Evolutionary conservation across 495 filamentous ascomycete genomes (phyloP).

Genomic region (Hypoxylon fuscum): DNA sequence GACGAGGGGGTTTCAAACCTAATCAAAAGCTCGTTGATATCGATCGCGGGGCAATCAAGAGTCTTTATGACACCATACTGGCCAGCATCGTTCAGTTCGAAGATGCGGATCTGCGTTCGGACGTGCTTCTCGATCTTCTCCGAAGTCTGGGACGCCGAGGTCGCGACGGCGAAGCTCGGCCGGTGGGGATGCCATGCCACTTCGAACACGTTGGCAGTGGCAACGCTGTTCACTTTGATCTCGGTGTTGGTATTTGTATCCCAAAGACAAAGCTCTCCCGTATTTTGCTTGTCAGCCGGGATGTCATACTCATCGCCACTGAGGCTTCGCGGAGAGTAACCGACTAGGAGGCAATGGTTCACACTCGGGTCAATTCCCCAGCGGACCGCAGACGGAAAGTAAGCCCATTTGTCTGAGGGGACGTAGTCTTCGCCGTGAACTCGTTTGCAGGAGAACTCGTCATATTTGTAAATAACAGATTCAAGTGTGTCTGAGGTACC

Average conservation of each 20-base stretch:
- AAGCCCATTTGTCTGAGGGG: conserved; percentile 62
- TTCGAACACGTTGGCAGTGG: conserved; percentile 80
- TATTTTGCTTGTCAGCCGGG: conserved; percentile 57
- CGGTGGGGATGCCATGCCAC: conserved; percentile 77
- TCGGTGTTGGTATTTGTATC: conserved; percentile 61
- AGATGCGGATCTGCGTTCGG: conserved; percentile 62
- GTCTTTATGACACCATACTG: conserved; percentile 51
- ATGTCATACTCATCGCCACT: conserved; percentile 64
- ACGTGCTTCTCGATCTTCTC: conserved; percentile 52
- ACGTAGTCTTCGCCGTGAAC: conserved; percentile 55
- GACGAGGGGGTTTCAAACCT: conserved; percentile 49
- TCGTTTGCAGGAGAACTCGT: conserved; percentile 57
- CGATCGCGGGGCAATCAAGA: conserved; percentile 77
- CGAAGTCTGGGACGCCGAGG: conserved; percentile 58
- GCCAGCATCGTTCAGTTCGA: conserved; percentile 39
- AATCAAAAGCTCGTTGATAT: conserved; percentile 86
- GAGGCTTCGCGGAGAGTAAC: conserved; percentile 71
- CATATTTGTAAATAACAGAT: conserved; percentile 44
- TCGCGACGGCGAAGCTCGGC: conserved; percentile 67
- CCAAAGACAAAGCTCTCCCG: conserved; percentile 81
- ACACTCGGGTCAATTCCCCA: conserved; percentile 68
- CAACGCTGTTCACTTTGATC: conserved; percentile 56
- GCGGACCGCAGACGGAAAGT: conserved; percentile 74
- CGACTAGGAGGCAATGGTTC: conserved; percentile 72
- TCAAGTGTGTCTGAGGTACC: conserved; percentile 25